Evolutionary conservation across 371 early-diverging fungal species (phyloP), one percentile per base, ranked within the genome.

Genomic region (Chytridium lagenaria): DNA sequence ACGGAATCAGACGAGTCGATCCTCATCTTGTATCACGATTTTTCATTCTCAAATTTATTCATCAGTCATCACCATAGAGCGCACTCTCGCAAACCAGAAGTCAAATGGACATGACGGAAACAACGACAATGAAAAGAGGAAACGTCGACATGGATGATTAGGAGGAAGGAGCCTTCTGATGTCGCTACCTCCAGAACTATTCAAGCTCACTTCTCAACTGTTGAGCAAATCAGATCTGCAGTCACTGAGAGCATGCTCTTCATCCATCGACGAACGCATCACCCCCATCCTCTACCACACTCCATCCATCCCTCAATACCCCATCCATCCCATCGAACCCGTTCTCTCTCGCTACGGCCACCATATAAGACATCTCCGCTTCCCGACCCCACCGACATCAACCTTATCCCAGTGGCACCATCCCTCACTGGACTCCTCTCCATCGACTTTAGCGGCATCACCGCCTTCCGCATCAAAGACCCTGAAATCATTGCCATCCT

Each of bases 401-500:
- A 64, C 34, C 51, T 61, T 28, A 0, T 26, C 12, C 7, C 3
- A 40, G 71, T 71, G 1, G 51, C 50, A 16, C 65, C 65, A 2
- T 49, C 26, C 7, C 50, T 71, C 30, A 23, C 64, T 1, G 37
- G 57, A 38, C 68, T 72, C 16, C 55, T 36, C 28, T 36, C 67
- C 28, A n/a, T 75, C 31, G 75, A 75, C 69, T 28, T 69, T 65
- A 31, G 31, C 38, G 38, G 10, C 70, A 23, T 36, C 66, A 66
- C 63, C 1, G 70, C 63, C 40, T 70, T 67, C 51, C 3, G 33
- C n/a, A 68, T 75, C 38, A 31, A 15, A 28, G 75, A 75, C 51
- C 37, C 12, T 0, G 55, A 70, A 19, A 31, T 39, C n/a, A 19
- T 19, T 2, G 50, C 69, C 12, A 52, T 74, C n/a, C n/a, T 50